Evolutionary conservation across 2,329 filamentous ascomycete genomes (phyloP), one percentile per base, ranked within the genome.

Genomic region (Alternaria incomplexa): DNA sequence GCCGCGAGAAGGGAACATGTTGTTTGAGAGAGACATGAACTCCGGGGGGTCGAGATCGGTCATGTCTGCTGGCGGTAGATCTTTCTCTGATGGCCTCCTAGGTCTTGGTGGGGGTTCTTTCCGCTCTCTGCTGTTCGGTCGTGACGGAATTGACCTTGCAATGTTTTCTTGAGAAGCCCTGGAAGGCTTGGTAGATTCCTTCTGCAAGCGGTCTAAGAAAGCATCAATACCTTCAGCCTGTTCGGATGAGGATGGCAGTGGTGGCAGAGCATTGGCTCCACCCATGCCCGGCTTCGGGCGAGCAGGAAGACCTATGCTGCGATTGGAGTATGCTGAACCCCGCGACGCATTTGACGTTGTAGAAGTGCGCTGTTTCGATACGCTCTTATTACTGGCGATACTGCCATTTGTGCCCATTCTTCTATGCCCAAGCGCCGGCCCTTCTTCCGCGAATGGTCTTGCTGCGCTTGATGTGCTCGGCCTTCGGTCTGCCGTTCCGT

Each of bases 401-500:
- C 80, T 81, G 15, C 71, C 71, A 50, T 79, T 73, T 8, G 80
- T 81, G 5, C 66, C 70, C 20, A 73, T 79, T 50, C 79, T 77
- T 56, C 70, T 75, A 58, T 81, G 67, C 71, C 76, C 65, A 58
- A 73, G 58, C 66, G 79, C 20, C 71, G 71, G 55, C 62, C 74
- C 73, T 61, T 32, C 66, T 66, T 67, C 62, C 36, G 56, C 32
- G 17, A 71, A 65, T 50, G 65, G 61, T 58, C 66, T 72, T 58
- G 73, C 67, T 79, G 81, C 67, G 80, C 79, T 65, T 10, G 74
- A 67, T 58, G 73, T 76, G 36, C 75, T 77, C 23, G 77, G 77
- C 58, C 75, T 73, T 45, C 75, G 68, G 28, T 75, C 68, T 30
- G 66, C 55, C 79, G 30, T 68, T 48, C 84, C 77, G 66, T 89